Evolutionary conservation across 2,329 filamentous ascomycete species (phyloP), one percentile per base, ranked within the genome.

Genomic region (Claviceps capensis): DNA sequence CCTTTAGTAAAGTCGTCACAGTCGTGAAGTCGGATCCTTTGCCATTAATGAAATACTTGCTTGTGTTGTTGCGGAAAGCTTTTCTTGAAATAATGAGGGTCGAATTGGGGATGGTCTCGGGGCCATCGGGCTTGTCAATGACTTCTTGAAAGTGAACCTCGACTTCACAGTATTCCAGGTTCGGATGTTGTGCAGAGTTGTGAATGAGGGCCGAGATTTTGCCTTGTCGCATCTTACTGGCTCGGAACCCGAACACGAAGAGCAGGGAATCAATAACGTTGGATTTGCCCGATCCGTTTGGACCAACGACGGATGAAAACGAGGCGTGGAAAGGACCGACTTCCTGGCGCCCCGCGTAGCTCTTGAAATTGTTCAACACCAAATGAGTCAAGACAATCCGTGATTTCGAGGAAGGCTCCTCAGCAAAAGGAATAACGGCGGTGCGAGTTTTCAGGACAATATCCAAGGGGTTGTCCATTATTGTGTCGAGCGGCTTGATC

Each of bases 211-310:
- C 93, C 1, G 93, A 98, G 47, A 98, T 89, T 71, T 98, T 98
- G 63, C 93, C 93, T 67, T 98, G 93, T 62, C 93, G 81, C 93
- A 98, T 98, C 71, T 98, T 98, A 75, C 91, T 97, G 43, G 93
- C 93, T 54, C 93, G 84, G 72, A 98, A 98, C 51, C 94, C 93
- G 64, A 98, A 98, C n/a, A 98, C 93, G 63, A 98, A 98, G 1
- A 98, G 79, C 30, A 98, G 73, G 2, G 93, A 96, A 69, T 98
- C 93, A 64, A 98, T 98, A 56, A 98, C 94, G 61, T 98, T 98
- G 22, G 93, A 97, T 67, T 98, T 98, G 54, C 93, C 93, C 9
- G 93, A 98, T 55, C 93, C 93, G 65, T 98, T 98, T 48, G 94
- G 93, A 0, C 93, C 94, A 9, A 98, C 93, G 2, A 98, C 93